These are phyloP conservation scores for Zychaea mexicana DNA, from an alignment of 371 early-diverging fungal species.

Conservation along the genomic window DNA sequence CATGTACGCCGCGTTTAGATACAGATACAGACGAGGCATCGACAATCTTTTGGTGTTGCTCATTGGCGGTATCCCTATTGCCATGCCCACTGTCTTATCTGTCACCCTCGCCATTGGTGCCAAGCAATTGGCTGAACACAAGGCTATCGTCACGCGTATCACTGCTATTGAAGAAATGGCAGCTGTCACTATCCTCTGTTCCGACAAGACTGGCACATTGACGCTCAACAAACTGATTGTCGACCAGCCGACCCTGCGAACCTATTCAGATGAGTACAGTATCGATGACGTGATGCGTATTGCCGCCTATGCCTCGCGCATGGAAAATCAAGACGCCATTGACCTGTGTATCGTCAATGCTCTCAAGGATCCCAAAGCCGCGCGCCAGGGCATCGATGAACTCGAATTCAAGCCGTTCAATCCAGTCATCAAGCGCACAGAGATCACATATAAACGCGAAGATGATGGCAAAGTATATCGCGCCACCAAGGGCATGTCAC, in stretches of 20 bases:
- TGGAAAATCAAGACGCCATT: constrained; percentile 77
- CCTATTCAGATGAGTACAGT: constrained; percentile 48
- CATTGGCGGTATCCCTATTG: constrained; percentile 82
- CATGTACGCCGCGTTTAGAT: constrained; percentile 78
- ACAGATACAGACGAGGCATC: constrained; percentile 69
- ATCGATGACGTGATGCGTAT: constrained; percentile 60
- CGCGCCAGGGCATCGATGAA: constrained; percentile 68
- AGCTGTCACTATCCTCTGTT: constrained; percentile 90
- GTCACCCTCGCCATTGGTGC: constrained; percentile 95
- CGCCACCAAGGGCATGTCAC: constrained; percentile 79
- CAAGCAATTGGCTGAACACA: constrained; percentile 89
- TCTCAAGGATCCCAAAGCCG: constrained; percentile 54
- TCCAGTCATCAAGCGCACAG: constrained; percentile 87
- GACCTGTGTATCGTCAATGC: constrained; percentile 76
- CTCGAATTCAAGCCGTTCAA: constrained; percentile 87
- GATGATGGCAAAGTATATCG: constrained; percentile 64
- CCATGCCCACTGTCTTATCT: constrained; percentile 84
- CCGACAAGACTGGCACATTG: constrained; percentile 97
- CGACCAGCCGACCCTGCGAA: constrained; percentile 61
- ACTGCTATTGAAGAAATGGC: constrained; percentile 93
- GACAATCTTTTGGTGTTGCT: constrained; percentile 74
- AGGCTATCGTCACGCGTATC: constrained; percentile 90
- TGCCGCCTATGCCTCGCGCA: constrained; percentile 71
- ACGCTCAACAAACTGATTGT: constrained; percentile 92
- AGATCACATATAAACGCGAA: constrained; percentile 69